Evolutionary conservation across 2,329 filamentous ascomycete genomes (phyloP).

Genomic region (Trichoderma harzianum): DNA sequence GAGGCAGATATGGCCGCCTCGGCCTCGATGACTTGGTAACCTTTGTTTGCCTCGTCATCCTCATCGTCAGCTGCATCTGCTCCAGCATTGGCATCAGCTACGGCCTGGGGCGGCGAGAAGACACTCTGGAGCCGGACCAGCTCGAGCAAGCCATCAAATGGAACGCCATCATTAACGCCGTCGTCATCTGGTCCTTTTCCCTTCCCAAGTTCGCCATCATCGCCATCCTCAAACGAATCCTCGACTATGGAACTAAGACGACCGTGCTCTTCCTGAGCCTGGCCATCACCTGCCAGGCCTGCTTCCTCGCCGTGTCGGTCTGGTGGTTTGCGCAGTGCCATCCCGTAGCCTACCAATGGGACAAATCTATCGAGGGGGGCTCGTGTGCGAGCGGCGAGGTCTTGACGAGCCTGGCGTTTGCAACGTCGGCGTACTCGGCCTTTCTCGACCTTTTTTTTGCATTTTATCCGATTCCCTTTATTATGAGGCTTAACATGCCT

Average conservation of each 20-base stretch:
- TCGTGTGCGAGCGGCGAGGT: slow-evolving; percentile 22
- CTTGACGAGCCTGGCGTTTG: slow-evolving; percentile 26
- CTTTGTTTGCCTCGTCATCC: slow-evolving; percentile 21
- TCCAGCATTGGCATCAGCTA: slow-evolving; percentile 25
- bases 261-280: slow-evolving; percentile 26
- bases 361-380: slow-evolving; percentile 22
- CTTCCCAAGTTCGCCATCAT: slow-evolving; percentile 29
- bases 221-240: slow-evolving; percentile 28
- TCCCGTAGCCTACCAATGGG: slow-evolving; percentile 26
- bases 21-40: slow-evolving; percentile 28
- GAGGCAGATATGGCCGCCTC: slow-evolving; percentile 24
- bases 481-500: slow-evolving; percentile 29
- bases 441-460: slow-evolving; percentile 29
- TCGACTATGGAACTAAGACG: slow-evolving; percentile 27
- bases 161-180: slow-evolving; percentile 27
- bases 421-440: slow-evolving; percentile 27
- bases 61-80: slow-evolving; percentile 25
- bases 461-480: slow-evolving; percentile 26
- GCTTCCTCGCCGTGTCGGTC: slow-evolving; percentile 25
- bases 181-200: slow-evolving; percentile 28
- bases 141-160: slow-evolving; percentile 23
- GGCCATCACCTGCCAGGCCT: slow-evolving; percentile 25
- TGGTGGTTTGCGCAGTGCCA: slow-evolving; percentile 29
- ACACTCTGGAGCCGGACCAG: slow-evolving; percentile 7
- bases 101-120: slow-evolving; percentile 25